Percentiles rank a stretch among this genome's conserved stretches.
These are phyloP conservation scores for Euclidium syriacum DNA, from an alignment of 345 rosid species.

Conservation along the genomic window DNA sequence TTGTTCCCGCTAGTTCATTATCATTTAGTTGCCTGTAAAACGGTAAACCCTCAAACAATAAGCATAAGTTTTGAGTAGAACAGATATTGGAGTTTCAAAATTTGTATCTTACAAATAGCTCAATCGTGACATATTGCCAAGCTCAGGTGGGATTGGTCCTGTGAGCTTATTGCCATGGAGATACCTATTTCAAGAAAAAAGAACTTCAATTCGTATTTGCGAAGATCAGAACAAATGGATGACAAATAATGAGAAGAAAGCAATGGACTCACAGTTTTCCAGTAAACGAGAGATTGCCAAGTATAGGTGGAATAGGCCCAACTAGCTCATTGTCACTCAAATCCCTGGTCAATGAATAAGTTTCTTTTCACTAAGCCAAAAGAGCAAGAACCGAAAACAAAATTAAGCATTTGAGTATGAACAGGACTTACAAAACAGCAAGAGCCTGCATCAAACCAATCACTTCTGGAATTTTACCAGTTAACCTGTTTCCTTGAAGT, in stretches of 20 bases:
- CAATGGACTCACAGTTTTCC: conserved; percentile 65
- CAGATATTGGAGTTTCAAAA: neutral
- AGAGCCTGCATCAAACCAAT: conserved; percentile 97
- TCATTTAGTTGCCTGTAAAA: conserved; percentile 72
- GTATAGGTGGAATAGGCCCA: conserved; percentile 81
- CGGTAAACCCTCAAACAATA: neutral
- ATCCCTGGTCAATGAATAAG: conserved; percentile 42
- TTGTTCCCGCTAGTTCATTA: conserved; percentile 59
- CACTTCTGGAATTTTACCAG: conserved; percentile 81
- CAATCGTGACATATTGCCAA: conserved; percentile 92
- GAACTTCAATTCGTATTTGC: neutral
- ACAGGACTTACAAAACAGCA: conserved; percentile 70
- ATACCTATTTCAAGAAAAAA: conserved; percentile 45
- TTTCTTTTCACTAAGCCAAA: neutral
- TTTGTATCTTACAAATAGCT: conserved; percentile 74
- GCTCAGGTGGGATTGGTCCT: conserved; percentile 85
- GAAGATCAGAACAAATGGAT: neutral
- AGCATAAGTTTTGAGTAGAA: neutral
- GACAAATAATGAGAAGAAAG: neutral
- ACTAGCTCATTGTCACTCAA: conserved; percentile 80
- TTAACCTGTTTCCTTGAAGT: conserved; percentile 76
- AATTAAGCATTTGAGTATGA: neutral
- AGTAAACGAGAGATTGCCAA: conserved; percentile 87
- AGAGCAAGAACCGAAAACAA: neutral
- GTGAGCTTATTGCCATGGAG: conserved; percentile 91